Evolutionary conservation across 441 rosid species (phyloP).

Genomic region (Brassica balearica): DNA sequence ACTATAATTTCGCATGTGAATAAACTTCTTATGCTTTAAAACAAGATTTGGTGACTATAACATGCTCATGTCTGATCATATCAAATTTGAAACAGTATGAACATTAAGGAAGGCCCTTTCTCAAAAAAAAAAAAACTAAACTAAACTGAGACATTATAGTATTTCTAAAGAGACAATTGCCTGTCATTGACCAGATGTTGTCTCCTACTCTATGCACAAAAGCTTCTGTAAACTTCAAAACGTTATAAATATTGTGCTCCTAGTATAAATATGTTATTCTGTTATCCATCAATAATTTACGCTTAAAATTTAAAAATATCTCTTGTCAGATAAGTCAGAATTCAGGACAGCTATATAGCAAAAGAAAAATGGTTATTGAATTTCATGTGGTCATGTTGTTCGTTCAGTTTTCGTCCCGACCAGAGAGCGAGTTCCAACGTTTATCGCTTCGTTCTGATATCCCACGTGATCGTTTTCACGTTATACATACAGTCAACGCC

Average conservation of each 20-base stretch:
- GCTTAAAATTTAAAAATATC: not conserved
- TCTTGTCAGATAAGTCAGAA: constrained; percentile 12
- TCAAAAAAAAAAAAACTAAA: not conserved
- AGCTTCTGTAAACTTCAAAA: constrained; percentile 29
- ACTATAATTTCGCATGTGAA: not conserved
- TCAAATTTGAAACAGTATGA: constrained; percentile 23
- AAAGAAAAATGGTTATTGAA: constrained; percentile 21
- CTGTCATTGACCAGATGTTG: constrained; percentile 41
- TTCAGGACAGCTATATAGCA: constrained; percentile 21
- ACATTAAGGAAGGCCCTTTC: not conserved
- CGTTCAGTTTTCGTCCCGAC: constrained; percentile 35
- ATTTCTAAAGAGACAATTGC: constrained; percentile 38
- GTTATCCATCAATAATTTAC: constrained; percentile 7
- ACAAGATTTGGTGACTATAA: not conserved
- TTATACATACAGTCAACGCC: constrained; percentile 26
- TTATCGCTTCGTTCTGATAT: constrained; percentile 44
- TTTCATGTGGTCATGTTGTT: constrained; percentile 22
- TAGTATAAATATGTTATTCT: constrained; percentile 19
- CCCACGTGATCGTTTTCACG: constrained; percentile 31
- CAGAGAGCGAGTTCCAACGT: constrained; percentile 42
- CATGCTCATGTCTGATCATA: constrained; percentile 16
- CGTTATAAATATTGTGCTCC: not conserved
- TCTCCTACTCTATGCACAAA: constrained; percentile 44
- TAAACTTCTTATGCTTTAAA: not conserved
- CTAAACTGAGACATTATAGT: constrained; percentile 16